phyloP scores from a whole-genome alignment of 345 rosid species.

The Populus pruinosa region DNA sequence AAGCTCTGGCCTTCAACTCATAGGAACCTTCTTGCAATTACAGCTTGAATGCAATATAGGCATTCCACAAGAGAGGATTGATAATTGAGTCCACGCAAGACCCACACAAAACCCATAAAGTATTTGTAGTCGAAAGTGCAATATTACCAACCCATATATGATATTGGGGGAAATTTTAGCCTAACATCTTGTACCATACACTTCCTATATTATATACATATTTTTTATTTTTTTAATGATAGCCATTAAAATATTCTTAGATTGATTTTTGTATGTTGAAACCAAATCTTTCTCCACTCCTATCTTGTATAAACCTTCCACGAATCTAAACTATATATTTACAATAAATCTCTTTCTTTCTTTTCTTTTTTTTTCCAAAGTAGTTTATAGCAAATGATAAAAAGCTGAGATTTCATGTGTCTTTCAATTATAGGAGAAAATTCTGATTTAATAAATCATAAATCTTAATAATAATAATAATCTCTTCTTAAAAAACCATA shows the following conservation, averaged over 20 bases:
- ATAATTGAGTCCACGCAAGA: conserved; percentile 22
- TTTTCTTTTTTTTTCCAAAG: no score
- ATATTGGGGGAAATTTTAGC: background rate
- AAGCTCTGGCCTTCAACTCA: background rate
- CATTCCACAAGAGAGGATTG: background rate
- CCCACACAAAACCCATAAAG: conserved; percentile 1
- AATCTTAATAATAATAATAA: no score
- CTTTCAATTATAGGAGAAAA: no score
- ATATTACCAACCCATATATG: conserved; percentile 10
- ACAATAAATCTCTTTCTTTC: no score
- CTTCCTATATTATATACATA: background rate
- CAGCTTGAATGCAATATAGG: background rate
- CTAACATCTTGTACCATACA: background rate
- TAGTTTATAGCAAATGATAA: no score
- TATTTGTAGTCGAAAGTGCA: conserved; percentile 16
- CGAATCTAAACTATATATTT: no score
- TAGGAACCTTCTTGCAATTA: background rate
- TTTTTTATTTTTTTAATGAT: background rate
- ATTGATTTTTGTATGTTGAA: no score
- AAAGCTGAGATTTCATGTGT: no score
- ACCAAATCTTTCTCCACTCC: no score
- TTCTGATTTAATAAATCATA: no score
- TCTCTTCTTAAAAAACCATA: no score
- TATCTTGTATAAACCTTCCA: no score
- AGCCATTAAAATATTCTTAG: background rate